Conservation (phyloP, 495 filamentous ascomycete genomes). For the Penicillium crystallinum region DNA sequence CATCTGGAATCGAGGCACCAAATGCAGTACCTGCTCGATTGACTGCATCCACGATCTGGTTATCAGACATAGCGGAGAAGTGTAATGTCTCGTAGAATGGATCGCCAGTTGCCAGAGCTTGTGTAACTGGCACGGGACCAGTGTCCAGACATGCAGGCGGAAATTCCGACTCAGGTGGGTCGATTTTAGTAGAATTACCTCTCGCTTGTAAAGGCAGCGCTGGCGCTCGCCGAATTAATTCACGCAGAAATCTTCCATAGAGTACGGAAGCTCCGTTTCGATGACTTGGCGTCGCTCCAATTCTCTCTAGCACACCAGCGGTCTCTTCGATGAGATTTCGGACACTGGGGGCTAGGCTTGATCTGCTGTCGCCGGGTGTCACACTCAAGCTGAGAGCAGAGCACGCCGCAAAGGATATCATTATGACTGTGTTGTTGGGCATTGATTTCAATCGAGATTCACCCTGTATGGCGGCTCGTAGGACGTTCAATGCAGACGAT, state of each 20-base stretch:
- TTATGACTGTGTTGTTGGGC: constrained; percentile 73
- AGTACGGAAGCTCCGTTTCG: constrained; percentile 57
- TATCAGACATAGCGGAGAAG: constrained; percentile 63
- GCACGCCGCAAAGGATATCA: constrained; percentile 72
- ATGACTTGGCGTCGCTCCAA: constrained; percentile 58
- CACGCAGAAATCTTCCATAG: constrained; percentile 57
- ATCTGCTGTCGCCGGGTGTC: constrained; percentile 47
- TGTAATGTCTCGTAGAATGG: constrained; percentile 52
- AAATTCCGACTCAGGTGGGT: constrained; percentile 11
- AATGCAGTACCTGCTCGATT: constrained; percentile 54
- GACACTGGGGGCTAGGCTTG: constrained; percentile 62
- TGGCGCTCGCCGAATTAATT: constrained; percentile 47
- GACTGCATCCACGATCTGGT: constrained; percentile 59
- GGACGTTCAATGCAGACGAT: constrained; percentile 66
- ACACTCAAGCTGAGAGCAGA: constrained; percentile 61
- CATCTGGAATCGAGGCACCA: constrained; percentile 46
- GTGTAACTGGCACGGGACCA: constrained; percentile 2
- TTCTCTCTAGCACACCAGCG: constrained; percentile 61
- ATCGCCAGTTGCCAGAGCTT: constrained; percentile 14
- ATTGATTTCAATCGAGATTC: constrained; percentile 65
- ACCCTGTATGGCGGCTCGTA: constrained; percentile 66
- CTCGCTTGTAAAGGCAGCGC: constrained; percentile 6
- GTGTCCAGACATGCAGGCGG: constrained; percentile 14
- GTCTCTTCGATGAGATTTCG: constrained; percentile 64
- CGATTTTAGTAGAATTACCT: constrained; percentile 1